Evolutionary conservation across 345 rosid genomes (phyloP), one percentile per base, ranked within the genome.

Genomic region (Pugionium dolabratum): DNA sequence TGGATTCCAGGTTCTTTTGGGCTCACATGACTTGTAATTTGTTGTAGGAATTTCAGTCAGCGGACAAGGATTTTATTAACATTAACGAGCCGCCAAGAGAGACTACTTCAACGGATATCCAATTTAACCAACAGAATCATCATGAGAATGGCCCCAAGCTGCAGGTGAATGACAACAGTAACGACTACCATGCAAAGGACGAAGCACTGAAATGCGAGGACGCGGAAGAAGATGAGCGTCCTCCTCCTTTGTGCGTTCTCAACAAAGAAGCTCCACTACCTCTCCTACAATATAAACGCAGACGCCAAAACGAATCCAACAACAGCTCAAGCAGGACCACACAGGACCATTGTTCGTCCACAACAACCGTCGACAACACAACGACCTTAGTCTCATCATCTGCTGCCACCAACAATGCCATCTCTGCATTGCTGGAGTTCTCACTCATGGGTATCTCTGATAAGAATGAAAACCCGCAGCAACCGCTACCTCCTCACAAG

Each of bases 241-340:
- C 72, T 37, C 73, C 79, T 71, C 67, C 83, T 1, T 4, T 79
- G 4, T 80, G 86, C 9, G 69, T 83, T 59, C 82, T 83, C 11
- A 78, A 85, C 61, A 73, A 73, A 32, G 86, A 86, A 63, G 92
- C 84, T 26, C 54, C 91, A 29, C 79, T 80, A 11, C 86, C 87
- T 33, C 67, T 83, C 8, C 80, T 84, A 56, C 88, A 82, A 36
- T 86, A 88, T 59, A 91, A 88, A 75, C 76, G 97, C 64, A 81
- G 90, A 33, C 5, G 84, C 68, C 81, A 76, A 3, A 78, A 73
- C 3, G 36, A 33, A 33, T 33, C 36, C 36, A 33, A 33, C 36
- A 33, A 33, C 36, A 33, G 5, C 36, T 33, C 36, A 33, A 33
- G 5, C 36, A 33, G 36, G 5, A 5, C 36, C 36, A 33, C 36